Base-by-base conservation (phyloP, 345 rosid genomes). In the Ceriops zippeliana region DNA sequence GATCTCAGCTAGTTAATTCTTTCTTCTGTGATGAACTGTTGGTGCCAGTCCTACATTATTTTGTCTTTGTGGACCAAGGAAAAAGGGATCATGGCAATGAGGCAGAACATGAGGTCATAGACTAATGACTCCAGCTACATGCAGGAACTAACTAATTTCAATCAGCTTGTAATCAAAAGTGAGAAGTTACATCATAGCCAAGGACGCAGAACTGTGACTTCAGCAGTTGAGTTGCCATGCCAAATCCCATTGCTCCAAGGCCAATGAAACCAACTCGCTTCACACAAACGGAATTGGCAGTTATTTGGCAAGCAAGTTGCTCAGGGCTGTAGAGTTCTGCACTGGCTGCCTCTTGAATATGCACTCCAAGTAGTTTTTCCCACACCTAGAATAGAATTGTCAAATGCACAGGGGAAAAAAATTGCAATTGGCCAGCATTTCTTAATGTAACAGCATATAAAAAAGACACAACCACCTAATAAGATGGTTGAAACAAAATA, bases 221-320 rank as follows among this genome's bases (percentile, higher is more conserved):
- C 73, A 90, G 70, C 68, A 93, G 81, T 61, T 90, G 87, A 59
- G 90, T 77, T 78, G 98, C 98, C 98, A 93, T 90, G 75, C 96
- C 98, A 79, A 90, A 89, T 61, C 98, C 98, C 98, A 93, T 93
- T 83, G 97, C 98, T 71, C 98, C 98, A 58, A 93, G 98, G 63
- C 98, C 98, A 79, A 93, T 86, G 75, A 90, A 93, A 71, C 97
- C 97, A 70, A 93, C 75, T 75, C 80, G 83, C 54, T 75, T 77
- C 58, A 89, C 95, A 60, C 81, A 61, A 75, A 73, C 76, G 62
- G 91, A 87, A 70, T 80, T 79, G 74, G 83, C 61, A 67, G 74
- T 77, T 63, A 89, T 72, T 71, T 87, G 80, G 62, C 76, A 38
- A 32, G 96, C 97, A 63, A 90, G 76, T 64, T 87, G 78, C 74